These are phyloP conservation scores for Ustilago cynodontis DNA, from an alignment of 1,284 basidiomycete genomes.

Conservation along the genomic window DNA sequence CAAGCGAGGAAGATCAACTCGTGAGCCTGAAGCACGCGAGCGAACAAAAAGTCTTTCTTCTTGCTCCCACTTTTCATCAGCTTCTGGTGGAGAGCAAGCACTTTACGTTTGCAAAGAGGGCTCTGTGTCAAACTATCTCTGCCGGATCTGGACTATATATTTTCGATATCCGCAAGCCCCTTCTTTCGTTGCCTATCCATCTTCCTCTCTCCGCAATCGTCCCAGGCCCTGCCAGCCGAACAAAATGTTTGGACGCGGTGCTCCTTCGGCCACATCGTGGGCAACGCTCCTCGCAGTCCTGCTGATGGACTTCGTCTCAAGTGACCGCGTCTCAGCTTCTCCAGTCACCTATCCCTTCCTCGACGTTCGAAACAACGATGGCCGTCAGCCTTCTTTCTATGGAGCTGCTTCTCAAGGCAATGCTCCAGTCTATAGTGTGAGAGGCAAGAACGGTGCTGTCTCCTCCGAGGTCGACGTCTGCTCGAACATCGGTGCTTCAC, in stretches of 20 bases:
- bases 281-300: constrained; percentile 15
- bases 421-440: constrained; percentile 37
- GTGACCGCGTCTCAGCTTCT: not conserved
- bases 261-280: not conserved
- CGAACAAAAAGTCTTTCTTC: not conserved
- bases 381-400: constrained; percentile 41
- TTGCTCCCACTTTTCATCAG: not conserved
- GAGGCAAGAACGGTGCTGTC: constrained; percentile 61
- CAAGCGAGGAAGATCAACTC: constrained; percentile 23
- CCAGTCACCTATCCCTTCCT: constrained; percentile 16
- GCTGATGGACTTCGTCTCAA: not conserved
- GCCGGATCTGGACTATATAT: too few species aligned
- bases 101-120: not conserved
- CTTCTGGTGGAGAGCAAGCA: not conserved
- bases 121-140: too few species aligned
- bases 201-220: too few species aligned
- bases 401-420: constrained; percentile 60
- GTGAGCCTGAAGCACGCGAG: constrained; percentile 25
- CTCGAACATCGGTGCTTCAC: constrained; percentile 70
- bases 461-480: constrained; percentile 70
- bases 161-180: too few species aligned
- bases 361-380: constrained; percentile 14
- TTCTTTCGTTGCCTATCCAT: too few species aligned
- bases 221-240: too few species aligned
- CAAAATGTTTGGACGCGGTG: constrained; percentile 11